phyloP scores from a whole-genome alignment of 179 eudicot genomes.

The Actinidia chinensis region DNA sequence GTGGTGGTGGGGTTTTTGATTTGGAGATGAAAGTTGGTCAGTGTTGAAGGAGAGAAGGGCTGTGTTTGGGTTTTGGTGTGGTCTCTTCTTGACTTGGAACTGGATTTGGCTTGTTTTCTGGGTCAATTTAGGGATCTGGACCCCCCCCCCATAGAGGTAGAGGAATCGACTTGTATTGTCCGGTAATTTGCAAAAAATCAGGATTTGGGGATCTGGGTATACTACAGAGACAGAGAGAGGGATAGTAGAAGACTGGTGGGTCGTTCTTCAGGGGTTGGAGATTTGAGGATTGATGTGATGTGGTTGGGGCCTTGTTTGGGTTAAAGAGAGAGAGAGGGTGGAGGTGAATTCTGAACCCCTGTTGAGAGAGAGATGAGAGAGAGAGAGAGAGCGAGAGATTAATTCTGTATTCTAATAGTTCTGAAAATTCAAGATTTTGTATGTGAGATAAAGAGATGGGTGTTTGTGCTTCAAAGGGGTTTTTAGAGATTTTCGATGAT shows the following conservation, averaged over 20 bases:
- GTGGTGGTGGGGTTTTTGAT: slow-evolving; percentile 13
- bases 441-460: no score
- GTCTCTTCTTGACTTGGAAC: slow-evolving; percentile 29
- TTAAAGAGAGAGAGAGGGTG: neutral
- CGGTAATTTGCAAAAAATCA: neutral
- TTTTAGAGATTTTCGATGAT: neutral
- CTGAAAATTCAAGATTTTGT: no score
- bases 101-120: slow-evolving; percentile 20
- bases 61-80: slow-evolving; percentile 41
- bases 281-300: neutral
- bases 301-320: neutral
- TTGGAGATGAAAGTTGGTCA: slow-evolving; percentile 18
- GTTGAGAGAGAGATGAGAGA: no score
- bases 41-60: slow-evolving; percentile 57
- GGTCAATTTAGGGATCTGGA: neutral
- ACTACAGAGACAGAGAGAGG: no score
- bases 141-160: neutral
- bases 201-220: neutral
- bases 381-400: no score
- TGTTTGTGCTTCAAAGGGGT: no score
- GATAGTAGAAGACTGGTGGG: neutral
- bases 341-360: no score
- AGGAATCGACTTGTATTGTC: no score
- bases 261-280: neutral
- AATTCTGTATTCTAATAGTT: no score